Conservation (phyloP, 208 protist species). For the Polymyxa betae region DNA sequence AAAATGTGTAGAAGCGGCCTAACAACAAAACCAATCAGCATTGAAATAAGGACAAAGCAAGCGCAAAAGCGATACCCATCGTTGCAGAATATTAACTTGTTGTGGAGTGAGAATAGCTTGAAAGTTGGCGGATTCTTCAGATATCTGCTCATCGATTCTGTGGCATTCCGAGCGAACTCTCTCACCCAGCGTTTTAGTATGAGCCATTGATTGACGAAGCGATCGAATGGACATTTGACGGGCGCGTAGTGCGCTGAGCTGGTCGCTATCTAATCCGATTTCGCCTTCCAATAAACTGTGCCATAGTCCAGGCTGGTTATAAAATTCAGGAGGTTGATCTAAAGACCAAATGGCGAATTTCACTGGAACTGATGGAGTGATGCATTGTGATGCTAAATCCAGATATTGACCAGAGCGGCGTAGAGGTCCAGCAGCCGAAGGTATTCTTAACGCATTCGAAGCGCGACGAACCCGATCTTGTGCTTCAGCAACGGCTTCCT, state of each 20-base stretch:
- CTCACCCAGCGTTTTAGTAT: background rate
- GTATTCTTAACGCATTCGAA: background rate
- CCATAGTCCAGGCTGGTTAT: slow-evolving; percentile 3
- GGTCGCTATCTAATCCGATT: background rate
- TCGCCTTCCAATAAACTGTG: background rate
- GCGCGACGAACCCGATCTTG: background rate
- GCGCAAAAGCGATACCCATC: background rate
- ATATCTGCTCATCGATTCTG: background rate
- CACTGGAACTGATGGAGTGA: background rate
- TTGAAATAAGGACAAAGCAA: background rate
- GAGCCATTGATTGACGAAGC: background rate
- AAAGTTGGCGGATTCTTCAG: background rate
- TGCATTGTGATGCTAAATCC: background rate
- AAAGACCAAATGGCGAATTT: background rate
- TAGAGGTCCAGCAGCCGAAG: background rate
- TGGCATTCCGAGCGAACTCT: background rate
- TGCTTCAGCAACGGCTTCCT: background rate
- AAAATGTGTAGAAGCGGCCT: background rate
- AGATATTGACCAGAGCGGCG: background rate
- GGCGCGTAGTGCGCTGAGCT: background rate
- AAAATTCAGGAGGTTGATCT: slow-evolving; percentile 26
- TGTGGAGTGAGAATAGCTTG: background rate
- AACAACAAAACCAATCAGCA: background rate
- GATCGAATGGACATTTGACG: background rate
- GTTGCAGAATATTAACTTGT: background rate